Percentiles rank a stretch among this genome's conserved stretches.
phyloP scores from a whole-genome alignment of 2,329 filamentous ascomycete species.

The Periconia sp. region DNA sequence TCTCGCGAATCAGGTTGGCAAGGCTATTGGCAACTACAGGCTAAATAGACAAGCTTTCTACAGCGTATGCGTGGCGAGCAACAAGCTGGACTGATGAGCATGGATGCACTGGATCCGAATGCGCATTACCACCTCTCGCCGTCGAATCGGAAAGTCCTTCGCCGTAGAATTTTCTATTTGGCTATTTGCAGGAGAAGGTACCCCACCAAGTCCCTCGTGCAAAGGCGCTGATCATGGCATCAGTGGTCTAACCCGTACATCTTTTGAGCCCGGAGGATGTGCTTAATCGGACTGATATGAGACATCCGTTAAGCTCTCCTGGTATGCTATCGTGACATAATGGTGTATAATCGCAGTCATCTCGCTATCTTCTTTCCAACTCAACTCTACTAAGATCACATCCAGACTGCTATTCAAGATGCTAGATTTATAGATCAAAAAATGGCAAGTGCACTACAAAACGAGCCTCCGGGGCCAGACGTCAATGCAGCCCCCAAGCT shows the following conservation, averaged over 20 bases:
- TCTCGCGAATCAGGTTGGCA: background rate
- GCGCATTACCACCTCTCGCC: background rate
- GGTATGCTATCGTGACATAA: too few species aligned
- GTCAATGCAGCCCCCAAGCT: constrained; percentile 13
- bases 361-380: too few species aligned
- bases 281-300: too few species aligned
- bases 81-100: constrained; percentile 8
- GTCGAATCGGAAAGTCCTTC: constrained; percentile 15
- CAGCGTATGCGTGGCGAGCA: background rate
- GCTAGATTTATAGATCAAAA: too few species aligned
- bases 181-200: constrained; percentile 11
- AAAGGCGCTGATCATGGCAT: constrained; percentile 10
- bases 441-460: too few species aligned
- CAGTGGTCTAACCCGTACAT: too few species aligned
- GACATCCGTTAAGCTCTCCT: too few species aligned
- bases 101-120: constrained; percentile 4
- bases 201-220: constrained; percentile 1
- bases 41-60: background rate
- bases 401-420: too few species aligned
- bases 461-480: constrained; percentile 11
- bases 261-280: too few species aligned
- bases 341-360: too few species aligned
- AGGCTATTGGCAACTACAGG: constrained; percentile 3
- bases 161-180: constrained; percentile 7
- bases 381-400: too few species aligned